A percentile compares a stretch with the other conserved stretches of the same genome.
Evolutionary conservation across 2,329 filamentous ascomycete species (phyloP).

Genomic region (Talaromyces sp.): DNA sequence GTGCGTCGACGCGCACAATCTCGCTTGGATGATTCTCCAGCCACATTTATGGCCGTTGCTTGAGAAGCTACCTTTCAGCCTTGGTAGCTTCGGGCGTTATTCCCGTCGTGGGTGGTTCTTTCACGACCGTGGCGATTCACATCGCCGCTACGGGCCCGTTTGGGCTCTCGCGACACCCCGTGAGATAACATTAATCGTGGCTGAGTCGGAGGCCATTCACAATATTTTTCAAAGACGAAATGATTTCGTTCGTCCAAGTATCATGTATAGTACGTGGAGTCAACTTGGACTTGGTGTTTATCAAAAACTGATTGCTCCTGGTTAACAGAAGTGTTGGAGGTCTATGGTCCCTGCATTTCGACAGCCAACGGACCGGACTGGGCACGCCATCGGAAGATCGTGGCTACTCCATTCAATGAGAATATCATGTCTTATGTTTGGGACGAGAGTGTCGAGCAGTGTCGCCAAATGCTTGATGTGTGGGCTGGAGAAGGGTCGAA

Average conservation of each 20-base stretch:
- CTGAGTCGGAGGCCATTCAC: background rate
- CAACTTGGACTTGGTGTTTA: background rate
- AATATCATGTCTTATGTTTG: background rate
- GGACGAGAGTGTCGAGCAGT: background rate
- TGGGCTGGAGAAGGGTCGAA: background rate
- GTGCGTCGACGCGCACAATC: background rate
- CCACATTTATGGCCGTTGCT: background rate
- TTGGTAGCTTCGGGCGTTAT: background rate
- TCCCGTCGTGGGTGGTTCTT: background rate
- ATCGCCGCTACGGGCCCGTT: background rate
- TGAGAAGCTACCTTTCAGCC: background rate
- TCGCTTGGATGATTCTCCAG: background rate
- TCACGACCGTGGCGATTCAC: background rate
- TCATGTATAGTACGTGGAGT: background rate
- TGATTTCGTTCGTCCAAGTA: slow-evolving; percentile 1
- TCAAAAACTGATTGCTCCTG: background rate
- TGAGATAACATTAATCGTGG: background rate
- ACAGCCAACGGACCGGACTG: background rate
- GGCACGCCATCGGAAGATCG: background rate
- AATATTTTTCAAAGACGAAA: background rate
- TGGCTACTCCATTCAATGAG: background rate
- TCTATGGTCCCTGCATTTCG: background rate
- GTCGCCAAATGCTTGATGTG: background rate
- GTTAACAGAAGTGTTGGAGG: background rate
- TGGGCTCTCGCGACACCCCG: background rate